Conservation (phyloP, 2,329 filamentous ascomycete genomes). For the Aspergillus versicolor region DNA sequence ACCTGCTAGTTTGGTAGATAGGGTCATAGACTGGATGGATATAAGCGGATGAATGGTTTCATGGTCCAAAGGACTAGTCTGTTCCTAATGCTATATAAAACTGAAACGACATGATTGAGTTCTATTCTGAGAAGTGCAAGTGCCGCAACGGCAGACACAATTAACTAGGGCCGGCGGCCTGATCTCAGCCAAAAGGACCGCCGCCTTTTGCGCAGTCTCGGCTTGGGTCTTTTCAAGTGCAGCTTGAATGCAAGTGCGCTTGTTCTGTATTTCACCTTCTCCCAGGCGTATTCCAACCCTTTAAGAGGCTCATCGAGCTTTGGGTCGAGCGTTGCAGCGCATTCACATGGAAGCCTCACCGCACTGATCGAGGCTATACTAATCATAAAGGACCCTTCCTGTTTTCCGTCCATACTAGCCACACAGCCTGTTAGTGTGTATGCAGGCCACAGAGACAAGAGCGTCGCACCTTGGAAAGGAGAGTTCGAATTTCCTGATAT, state of each 20-base stretch:
- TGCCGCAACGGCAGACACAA: not conserved
- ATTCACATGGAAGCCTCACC: conserved; percentile 4
- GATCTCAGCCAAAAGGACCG: not conserved
- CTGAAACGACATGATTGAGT: not conserved
- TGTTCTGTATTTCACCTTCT: not conserved
- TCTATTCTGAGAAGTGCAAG: too few species aligned
- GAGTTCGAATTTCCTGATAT: not conserved
- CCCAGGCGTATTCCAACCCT: not conserved
- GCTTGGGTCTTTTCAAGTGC: not conserved
- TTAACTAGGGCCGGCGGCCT: not conserved
- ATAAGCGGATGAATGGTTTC: too few species aligned
- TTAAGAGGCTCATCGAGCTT: conserved; percentile 16
- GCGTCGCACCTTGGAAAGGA: conserved; percentile 1
- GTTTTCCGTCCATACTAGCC: not conserved
- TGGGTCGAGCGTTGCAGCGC: not conserved
- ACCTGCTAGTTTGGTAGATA: conserved; percentile 52
- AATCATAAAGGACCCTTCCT: conserved; percentile 6
- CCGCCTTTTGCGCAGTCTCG: not conserved
- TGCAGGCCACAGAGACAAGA: not conserved
- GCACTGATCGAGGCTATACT: conserved; percentile 2
- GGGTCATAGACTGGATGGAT: not conserved
- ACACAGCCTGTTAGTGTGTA: not conserved
- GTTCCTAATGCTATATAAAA: not conserved
- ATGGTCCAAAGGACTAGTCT: too few species aligned
- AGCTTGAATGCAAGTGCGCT: not conserved